A percentile compares a stretch with the other conserved stretches of the same genome.
phyloP scores from a whole-genome alignment of 805 yeast species.

The Pichia nakasei region DNA sequence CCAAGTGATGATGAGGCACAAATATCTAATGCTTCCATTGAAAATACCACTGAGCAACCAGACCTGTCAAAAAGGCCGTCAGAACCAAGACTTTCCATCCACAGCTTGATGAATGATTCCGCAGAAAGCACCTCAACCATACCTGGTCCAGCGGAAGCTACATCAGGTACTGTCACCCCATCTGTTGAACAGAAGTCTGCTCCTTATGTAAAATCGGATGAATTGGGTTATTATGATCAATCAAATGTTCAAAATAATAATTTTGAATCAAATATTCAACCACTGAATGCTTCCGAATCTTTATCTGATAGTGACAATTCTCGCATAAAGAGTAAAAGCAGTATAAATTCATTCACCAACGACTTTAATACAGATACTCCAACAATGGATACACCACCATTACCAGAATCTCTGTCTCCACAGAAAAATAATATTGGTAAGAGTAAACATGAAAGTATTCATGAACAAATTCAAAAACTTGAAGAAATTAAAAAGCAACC shows the following conservation, averaged over 20 bases:
- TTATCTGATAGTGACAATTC: not conserved
- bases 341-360: constrained; percentile 33
- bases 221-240: not conserved
- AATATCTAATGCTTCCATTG: not conserved
- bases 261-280: not conserved
- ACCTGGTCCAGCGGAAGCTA: not conserved
- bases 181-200: not conserved
- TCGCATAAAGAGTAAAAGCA: constrained; percentile 15
- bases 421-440: not conserved
- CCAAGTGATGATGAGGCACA: constrained; percentile 14
- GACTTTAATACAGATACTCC: constrained; percentile 35
- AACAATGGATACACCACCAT: not conserved
- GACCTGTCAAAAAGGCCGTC: not conserved
- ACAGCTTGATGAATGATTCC: constrained; percentile 23
- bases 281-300: not conserved
- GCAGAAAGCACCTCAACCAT: not conserved
- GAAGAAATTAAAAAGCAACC: constrained; percentile 25
- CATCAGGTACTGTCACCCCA: not conserved
- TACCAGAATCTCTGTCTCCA: not conserved
- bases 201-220: constrained; percentile 1
- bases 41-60: not conserved
- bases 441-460: constrained; percentile 7
- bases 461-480: constrained; percentile 20
- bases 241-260: not conserved
- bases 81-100: constrained; percentile 24